Evolutionary conservation across 2,329 filamentous ascomycete species (phyloP).

Genomic region (Cercospora sp.): DNA sequence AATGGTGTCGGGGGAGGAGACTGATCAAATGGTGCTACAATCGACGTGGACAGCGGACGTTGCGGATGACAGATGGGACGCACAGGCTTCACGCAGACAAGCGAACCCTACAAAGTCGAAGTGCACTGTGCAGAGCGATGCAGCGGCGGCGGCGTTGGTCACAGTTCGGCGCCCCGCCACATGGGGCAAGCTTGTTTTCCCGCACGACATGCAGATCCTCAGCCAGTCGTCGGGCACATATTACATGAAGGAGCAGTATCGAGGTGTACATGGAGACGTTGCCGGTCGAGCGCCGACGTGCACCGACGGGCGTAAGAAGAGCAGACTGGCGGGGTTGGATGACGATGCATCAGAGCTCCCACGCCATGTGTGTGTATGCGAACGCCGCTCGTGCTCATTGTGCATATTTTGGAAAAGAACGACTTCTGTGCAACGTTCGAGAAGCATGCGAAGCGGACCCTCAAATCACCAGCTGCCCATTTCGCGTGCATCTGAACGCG

Average conservation of each 20-base stretch:
- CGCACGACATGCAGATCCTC: not conserved
- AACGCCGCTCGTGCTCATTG: not conserved
- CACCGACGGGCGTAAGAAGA: not conserved
- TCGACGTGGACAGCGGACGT: not conserved
- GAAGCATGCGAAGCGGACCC: not conserved
- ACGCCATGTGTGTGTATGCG: not conserved
- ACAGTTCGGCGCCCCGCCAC: not conserved
- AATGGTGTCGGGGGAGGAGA: not conserved
- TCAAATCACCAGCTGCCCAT: not conserved
- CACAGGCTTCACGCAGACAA: not conserved
- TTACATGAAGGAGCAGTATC: not conserved
- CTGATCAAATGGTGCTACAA: not conserved
- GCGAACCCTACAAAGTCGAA: not conserved
- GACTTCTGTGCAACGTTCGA: not conserved
- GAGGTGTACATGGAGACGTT: not conserved
- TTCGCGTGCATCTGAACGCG: not conserved
- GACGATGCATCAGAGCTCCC: not conserved
- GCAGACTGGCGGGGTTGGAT: not conserved
- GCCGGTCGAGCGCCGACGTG: not conserved
- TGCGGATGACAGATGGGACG: not conserved
- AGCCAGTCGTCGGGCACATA: not conserved
- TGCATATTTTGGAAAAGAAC: not conserved
- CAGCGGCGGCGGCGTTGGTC: not conserved
- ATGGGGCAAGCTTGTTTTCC: not conserved
- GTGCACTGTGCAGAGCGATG: not conserved